Percentiles rank a stretch among this genome's conserved stretches.
Evolutionary conservation across 495 filamentous ascomycete species (phyloP).

Genomic region (Poronia punctata): DNA sequence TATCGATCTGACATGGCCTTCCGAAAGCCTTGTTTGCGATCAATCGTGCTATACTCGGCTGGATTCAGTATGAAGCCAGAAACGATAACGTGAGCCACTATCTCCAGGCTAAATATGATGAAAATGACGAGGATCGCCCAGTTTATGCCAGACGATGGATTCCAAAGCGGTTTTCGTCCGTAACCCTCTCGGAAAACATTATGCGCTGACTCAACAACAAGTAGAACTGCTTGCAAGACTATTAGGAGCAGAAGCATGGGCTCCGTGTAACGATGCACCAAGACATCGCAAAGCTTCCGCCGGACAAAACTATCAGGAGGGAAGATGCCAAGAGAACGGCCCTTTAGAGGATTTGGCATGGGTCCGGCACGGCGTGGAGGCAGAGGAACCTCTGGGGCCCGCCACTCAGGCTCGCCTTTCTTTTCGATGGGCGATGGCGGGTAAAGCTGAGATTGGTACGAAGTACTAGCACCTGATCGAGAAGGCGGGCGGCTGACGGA

Average conservation of each 20-base stretch:
- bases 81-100: slow-evolving; percentile 74
- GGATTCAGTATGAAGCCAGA: slow-evolving; percentile 89
- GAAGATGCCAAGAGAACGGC: slow-evolving; percentile 81
- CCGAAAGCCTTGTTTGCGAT: slow-evolving; percentile 62
- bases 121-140: slow-evolving; percentile 79
- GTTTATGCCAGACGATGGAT: slow-evolving; percentile 57
- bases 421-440: slow-evolving; percentile 39
- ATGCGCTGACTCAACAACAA: slow-evolving; percentile 71
- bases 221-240: slow-evolving; percentile 75
- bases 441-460: slow-evolving; percentile 39
- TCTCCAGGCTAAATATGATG: slow-evolving; percentile 83
- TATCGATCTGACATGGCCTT: slow-evolving; percentile 69
- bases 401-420: slow-evolving; percentile 33
- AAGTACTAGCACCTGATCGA: slow-evolving; percentile 47
- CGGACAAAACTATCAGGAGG: slow-evolving; percentile 69
- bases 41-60: slow-evolving; percentile 72
- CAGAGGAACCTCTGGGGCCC: slow-evolving; percentile 15
- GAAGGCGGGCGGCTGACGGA: slow-evolving; percentile 29
- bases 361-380: slow-evolving; percentile 32
- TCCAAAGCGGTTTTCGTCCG: slow-evolving; percentile 50
- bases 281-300: slow-evolving; percentile 68
- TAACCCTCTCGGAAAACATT: slow-evolving; percentile 55
- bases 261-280: slow-evolving; percentile 85
- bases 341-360: slow-evolving; percentile 74
- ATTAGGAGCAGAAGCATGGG: slow-evolving; percentile 84